phyloP scores from a whole-genome alignment of 805 yeast genomes.

The Spathaspora boniae region DNA sequence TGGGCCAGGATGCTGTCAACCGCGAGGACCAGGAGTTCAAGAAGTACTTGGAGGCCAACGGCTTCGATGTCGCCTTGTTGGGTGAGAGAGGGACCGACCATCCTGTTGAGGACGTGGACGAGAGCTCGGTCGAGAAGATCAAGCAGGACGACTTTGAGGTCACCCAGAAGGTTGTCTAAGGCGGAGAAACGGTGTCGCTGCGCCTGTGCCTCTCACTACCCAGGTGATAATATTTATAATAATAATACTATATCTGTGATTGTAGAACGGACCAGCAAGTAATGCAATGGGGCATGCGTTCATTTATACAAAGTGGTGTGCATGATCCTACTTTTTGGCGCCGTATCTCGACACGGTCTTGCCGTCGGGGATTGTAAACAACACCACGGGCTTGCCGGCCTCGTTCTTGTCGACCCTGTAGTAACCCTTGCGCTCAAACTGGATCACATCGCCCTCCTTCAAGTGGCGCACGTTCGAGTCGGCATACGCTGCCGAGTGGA shows the following conservation, averaged over 20 bases:
- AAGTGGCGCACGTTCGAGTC: constrained; percentile 73
- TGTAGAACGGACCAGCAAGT: no score
- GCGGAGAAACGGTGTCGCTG: no score
- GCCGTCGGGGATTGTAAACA: constrained; percentile 96
- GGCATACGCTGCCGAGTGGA: constrained; percentile 72
- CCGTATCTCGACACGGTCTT: constrained; percentile 45
- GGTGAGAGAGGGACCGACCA: constrained; percentile 45
- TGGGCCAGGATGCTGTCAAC: constrained; percentile 79
- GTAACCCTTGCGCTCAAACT: constrained; percentile 97
- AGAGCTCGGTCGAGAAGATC: no score
- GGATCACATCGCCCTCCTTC: constrained; percentile 84
- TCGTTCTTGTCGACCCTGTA: constrained; percentile 68
- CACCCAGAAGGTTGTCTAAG: no score
- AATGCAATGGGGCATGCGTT: background rate
- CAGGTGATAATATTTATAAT: no score
- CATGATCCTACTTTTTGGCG: constrained; percentile 33
- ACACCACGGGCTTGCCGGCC: constrained; percentile 63
- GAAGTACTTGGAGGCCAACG: constrained; percentile 60
- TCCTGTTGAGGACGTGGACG: no score
- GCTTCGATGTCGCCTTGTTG: constrained; percentile 64
- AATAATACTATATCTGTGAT: no score
- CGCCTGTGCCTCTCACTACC: no score
- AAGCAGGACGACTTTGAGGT: no score
- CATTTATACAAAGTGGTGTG: constrained; percentile 2
- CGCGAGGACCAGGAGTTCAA: constrained; percentile 73